These are phyloP conservation scores for Zygosaccharomyces sapae DNA, from an alignment of 1,139 yeast genomes.

Conservation along the genomic window DNA sequence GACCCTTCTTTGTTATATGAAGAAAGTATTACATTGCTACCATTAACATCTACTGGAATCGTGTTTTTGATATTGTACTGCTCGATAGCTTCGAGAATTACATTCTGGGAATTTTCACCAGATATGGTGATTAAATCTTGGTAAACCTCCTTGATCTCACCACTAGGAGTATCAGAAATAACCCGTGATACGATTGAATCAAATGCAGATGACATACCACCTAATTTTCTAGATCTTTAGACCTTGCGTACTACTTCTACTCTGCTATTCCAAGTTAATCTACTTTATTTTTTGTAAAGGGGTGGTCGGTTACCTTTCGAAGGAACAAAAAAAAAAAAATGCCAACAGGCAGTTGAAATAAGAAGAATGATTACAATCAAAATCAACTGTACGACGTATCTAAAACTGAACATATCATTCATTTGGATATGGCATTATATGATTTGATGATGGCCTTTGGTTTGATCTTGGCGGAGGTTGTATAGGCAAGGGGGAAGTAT, in stretches of 20 bases:
- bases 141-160: conserved; percentile 37
- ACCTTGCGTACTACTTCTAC: background rate
- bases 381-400: background rate
- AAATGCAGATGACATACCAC: conserved; percentile 21
- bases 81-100: conserved; percentile 39
- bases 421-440: conserved; percentile 4
- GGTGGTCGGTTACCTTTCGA: background rate
- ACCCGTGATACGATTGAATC: conserved; percentile 28
- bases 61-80: conserved; percentile 44
- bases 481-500: conserved; percentile 14
- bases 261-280: background rate
- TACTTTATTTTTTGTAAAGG: background rate
- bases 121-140: conserved; percentile 35
- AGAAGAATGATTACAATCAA: background rate
- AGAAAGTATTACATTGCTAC: conserved; percentile 41
- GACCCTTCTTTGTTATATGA: conserved; percentile 45
- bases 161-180: conserved; percentile 36
- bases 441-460: conserved; percentile 4
- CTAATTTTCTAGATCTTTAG: background rate
- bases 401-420: background rate
- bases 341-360: background rate
- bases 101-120: conserved; percentile 34
- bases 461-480: conserved; percentile 7
- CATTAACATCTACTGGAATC: conserved; percentile 40
- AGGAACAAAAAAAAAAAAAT: background rate